Base-by-base conservation (phyloP, 257 asterid genomes). In the Marsdenia floribunda region DNA sequence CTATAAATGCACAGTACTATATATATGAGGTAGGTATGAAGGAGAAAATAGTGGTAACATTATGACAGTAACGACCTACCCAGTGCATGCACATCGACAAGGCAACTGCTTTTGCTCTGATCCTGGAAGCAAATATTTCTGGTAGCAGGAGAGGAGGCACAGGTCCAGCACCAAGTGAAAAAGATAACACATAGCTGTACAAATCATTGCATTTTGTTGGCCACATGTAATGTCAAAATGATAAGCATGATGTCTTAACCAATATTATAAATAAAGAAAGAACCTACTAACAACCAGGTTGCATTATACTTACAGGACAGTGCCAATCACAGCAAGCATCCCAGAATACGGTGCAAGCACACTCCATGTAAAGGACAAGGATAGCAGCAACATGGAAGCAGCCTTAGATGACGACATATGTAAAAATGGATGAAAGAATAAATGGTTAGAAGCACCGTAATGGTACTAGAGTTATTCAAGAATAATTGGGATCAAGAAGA, bases 131-230 rank as follows among this genome's bases (percentile, higher is more conserved):
- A 75, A 90, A 92, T 68, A 92, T 90, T 82, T 92, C 96, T 15
- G 98, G 93, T 76, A 93, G 96, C 71, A 93, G 89, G 79, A 93
- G 98, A 76, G 98, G 96, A 83, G 98, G 98, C 40, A 93, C 98
- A 22, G 98, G 98, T 77, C 98, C 98, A 77, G 98, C 98, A 46
- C 98, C 98, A 81, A 93, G 97, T 21, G 98, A 90, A 82, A 93
- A 93, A 68, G 97, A 91, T 60, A 91, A 71, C 13, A 93, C 97
- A 8, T 93, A 93, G 70, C 98, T 91, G 92, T 72, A 53, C 75
- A 19, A 58, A 58, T 13, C 11, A 38, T 40, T 40, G 15, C 49
- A 19, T 52, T 9, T 64, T 22, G 16, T 14, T 40, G 0, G n/a
- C 55, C 26, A 26, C 15, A 49, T 22, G 66, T 16, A 29, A 77